Conservation (phyloP, 208 protist genomes). For the Lotmaria passim region DNA sequence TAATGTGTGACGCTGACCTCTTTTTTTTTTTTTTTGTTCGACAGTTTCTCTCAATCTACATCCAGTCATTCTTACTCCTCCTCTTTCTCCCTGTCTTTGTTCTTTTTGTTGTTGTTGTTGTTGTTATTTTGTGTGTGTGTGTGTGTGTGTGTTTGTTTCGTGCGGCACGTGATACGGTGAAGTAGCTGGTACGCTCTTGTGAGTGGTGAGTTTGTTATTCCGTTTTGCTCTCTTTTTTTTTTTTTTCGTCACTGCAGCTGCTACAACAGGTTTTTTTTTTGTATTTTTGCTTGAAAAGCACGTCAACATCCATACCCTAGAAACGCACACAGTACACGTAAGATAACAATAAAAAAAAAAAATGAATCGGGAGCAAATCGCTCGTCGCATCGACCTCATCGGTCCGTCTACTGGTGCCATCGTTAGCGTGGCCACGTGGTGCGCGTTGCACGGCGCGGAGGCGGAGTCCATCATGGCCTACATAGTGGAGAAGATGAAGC, state of each 20-base stretch:
- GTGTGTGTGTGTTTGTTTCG: no score
- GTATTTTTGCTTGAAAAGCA: neutral
- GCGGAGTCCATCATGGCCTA: constrained; percentile 69
- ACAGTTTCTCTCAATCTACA: no score
- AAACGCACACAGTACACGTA: neutral
- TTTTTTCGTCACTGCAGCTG: no score
- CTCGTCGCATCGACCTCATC: constrained; percentile 72
- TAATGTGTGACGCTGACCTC: no score
- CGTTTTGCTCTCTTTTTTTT: neutral
- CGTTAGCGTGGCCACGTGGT: constrained; percentile 87
- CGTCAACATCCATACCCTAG: neutral
- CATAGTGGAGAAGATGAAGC: constrained; percentile 62
- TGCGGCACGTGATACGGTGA: neutral
- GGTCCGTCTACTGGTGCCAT: constrained; percentile 74
- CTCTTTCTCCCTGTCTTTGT: constrained; percentile 8
- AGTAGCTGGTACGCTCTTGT: neutral
- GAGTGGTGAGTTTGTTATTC: neutral
- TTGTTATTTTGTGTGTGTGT: neutral
- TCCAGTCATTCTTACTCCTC: no score
- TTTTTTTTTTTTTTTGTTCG: no score
- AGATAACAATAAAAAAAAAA: constrained; percentile 16
- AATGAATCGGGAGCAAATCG: constrained; percentile 75
- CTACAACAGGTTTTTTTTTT: neutral
- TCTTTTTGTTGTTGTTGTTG: constrained; percentile 16
- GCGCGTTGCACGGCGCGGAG: constrained; percentile 79